Evolutionary conservation across 2,329 filamentous ascomycete genomes (phyloP).

Genomic region (Sporothrix protearum): DNA sequence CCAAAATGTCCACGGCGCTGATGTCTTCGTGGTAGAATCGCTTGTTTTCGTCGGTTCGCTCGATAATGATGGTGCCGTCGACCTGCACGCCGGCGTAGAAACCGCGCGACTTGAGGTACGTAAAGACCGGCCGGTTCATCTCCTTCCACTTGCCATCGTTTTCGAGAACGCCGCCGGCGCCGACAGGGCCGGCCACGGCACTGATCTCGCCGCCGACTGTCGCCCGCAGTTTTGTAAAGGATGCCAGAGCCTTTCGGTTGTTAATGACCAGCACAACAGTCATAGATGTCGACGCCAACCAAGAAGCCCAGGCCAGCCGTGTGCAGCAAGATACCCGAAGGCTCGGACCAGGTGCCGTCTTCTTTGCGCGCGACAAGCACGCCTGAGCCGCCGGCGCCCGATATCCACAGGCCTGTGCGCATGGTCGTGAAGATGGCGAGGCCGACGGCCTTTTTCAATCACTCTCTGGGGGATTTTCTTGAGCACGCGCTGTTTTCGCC

Average conservation of each 20-base stretch:
- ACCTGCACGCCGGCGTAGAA: constrained; percentile 84
- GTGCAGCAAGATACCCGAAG: constrained; percentile 77
- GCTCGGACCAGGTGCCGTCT: constrained; percentile 68
- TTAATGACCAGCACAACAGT: constrained; percentile 85
- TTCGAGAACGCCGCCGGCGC: constrained; percentile 71
- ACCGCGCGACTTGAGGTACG: constrained; percentile 82
- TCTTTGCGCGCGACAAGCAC: constrained; percentile 53
- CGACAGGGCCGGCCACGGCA: constrained; percentile 65
- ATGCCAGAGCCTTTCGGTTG: constrained; percentile 67
- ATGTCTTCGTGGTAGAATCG: constrained; percentile 69
- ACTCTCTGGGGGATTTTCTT: constrained; percentile 57
- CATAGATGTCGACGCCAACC: constrained; percentile 81
- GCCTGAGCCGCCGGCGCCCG: constrained; percentile 58
- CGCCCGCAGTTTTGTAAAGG: constrained; percentile 71
- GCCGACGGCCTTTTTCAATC: constrained; percentile 62
- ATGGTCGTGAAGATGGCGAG: constrained; percentile 68
- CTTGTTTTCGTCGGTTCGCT: constrained; percentile 81
- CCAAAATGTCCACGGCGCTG: constrained; percentile 47
- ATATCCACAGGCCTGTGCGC: constrained; percentile 55
- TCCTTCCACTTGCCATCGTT: constrained; percentile 37
- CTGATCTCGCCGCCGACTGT: constrained; percentile 76
- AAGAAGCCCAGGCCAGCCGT: constrained; percentile 77
- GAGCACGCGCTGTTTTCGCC: constrained; percentile 42
- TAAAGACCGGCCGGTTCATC: constrained; percentile 46
- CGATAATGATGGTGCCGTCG: constrained; percentile 81